Conservation (phyloP, 768 basidiomycete genomes). For the Hypholoma sublateritium region DNA sequence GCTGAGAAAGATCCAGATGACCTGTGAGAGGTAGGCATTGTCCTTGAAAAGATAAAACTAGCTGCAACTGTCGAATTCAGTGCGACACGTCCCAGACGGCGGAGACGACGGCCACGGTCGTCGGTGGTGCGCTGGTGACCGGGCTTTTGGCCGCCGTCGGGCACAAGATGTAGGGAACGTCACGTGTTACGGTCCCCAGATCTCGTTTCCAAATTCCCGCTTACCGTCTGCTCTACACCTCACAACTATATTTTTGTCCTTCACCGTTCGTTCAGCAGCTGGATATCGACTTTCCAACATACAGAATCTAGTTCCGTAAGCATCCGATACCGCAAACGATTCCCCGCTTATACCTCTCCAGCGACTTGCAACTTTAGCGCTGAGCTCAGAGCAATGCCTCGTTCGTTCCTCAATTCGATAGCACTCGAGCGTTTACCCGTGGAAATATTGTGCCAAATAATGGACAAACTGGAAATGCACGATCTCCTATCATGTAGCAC, state of each 20-base stretch:
- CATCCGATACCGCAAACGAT: neutral
- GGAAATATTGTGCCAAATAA: conserved; percentile 38
- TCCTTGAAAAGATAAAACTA: neutral
- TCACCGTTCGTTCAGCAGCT: neutral
- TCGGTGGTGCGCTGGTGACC: too few relatives aligned
- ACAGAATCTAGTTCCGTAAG: neutral
- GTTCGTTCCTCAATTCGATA: conserved; percentile 10
- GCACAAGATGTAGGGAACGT: neutral
- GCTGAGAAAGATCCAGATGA: conserved; percentile 29
- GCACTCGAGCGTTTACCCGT: conserved; percentile 32
- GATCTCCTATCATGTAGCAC: conserved; percentile 35
- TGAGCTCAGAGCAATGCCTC: conserved; percentile 14
- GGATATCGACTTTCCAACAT: neutral
- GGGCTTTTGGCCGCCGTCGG: too few relatives aligned
- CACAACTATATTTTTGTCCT: neutral
- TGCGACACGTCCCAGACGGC: neutral
- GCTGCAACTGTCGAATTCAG: neutral
- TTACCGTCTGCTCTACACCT: conserved; percentile 4
- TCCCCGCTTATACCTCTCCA: neutral
- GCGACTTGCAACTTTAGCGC: too few relatives aligned
- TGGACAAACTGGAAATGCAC: conserved; percentile 30
- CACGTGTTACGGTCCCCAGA: neutral
- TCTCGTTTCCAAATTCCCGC: neutral
- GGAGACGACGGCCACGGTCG: neutral
- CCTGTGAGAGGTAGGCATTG: conserved; percentile 19